phyloP scores from a whole-genome alignment of 1,284 basidiomycete genomes.

The Tilletia walkeri region DNA sequence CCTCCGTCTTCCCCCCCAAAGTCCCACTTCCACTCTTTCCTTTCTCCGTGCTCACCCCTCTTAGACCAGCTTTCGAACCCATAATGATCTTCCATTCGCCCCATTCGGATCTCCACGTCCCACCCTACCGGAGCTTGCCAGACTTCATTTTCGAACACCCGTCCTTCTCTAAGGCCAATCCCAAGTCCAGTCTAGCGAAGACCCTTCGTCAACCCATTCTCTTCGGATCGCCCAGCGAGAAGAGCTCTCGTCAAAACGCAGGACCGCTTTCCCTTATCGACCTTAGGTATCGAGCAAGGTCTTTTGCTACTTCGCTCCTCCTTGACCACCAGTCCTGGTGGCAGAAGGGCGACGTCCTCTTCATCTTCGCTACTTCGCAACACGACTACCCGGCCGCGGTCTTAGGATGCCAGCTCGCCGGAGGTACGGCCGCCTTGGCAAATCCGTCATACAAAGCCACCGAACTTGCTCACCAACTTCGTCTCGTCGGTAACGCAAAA shows the following conservation, averaged over 20 bases:
- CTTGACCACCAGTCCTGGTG: conserved; percentile 32
- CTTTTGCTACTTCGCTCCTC: conserved; percentile 38
- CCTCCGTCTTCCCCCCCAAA: background rate
- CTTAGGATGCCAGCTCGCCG: conserved; percentile 47
- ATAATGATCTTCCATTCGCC: conserved; percentile 40
- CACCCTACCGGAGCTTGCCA: conserved; percentile 35
- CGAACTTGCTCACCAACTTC: conserved; percentile 46
- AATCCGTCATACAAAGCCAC: conserved; percentile 51
- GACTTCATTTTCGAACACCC: conserved; percentile 40
- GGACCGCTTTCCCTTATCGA: conserved; percentile 37
- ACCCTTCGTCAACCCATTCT: conserved; percentile 27
- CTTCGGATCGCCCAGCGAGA: conserved; percentile 32
- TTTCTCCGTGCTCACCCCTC: no score
- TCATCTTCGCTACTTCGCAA: conserved; percentile 44
- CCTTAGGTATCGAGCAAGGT: conserved; percentile 35
- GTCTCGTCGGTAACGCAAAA: conserved; percentile 14
- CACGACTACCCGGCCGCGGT: conserved; percentile 48
- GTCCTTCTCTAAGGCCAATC: conserved; percentile 28
- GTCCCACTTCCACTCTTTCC: background rate
- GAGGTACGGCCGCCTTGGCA: conserved; percentile 45
- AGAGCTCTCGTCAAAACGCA: conserved; percentile 29
- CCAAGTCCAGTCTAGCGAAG: conserved; percentile 7
- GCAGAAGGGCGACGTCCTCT: conserved; percentile 41
- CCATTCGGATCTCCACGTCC: conserved; percentile 29
- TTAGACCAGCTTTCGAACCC: no score